Evolutionary conservation across 176 grass and related monocot species (phyloP).

Genomic region (Ensete glaucum): DNA sequence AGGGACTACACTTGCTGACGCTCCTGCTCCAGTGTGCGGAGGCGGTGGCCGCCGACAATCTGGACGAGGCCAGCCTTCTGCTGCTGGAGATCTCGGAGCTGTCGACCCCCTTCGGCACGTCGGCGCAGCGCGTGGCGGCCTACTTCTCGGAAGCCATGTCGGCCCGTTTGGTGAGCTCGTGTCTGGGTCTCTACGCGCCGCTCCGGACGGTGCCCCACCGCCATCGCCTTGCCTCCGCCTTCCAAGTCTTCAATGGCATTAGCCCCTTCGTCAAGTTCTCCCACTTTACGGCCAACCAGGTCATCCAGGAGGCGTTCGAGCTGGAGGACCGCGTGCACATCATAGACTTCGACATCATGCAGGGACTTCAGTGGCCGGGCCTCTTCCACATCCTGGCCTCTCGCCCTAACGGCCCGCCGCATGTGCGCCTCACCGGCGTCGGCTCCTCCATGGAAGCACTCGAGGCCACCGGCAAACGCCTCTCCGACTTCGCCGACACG

Average conservation of each 20-base stretch:
- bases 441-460: slow-evolving; percentile 72
- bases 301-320: slow-evolving; percentile 98
- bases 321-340: slow-evolving; percentile 91
- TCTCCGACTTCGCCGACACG: slow-evolving; percentile 83
- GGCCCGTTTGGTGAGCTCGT: slow-evolving; percentile 69
- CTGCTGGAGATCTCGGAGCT: slow-evolving; percentile 32
- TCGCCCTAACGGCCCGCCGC: slow-evolving; percentile 64
- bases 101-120: slow-evolving; percentile 31
- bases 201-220: slow-evolving; percentile 30
- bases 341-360: slow-evolving; percentile 99
- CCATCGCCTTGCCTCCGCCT: slow-evolving; percentile 51
- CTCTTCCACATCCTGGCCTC: slow-evolving; percentile 97
- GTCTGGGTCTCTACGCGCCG: slow-evolving; percentile 80
- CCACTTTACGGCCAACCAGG: slow-evolving; percentile 97
- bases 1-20: slow-evolving; percentile 20
- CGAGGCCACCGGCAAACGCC: slow-evolving; percentile 74
- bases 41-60: slow-evolving; percentile 24
- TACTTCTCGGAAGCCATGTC: slow-evolving; percentile 99
- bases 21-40: slow-evolving; percentile 28
- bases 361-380: slow-evolving; percentile 92
- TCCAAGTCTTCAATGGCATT: slow-evolving; percentile 98
- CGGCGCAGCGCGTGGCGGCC: slow-evolving; percentile 59
- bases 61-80: slow-evolving; percentile 23
- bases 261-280: slow-evolving; percentile 97
- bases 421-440: slow-evolving; percentile 59